phyloP scores from a whole-genome alignment of 352 stramenopile genomes.

The Globisporangium irregulare region DNA sequence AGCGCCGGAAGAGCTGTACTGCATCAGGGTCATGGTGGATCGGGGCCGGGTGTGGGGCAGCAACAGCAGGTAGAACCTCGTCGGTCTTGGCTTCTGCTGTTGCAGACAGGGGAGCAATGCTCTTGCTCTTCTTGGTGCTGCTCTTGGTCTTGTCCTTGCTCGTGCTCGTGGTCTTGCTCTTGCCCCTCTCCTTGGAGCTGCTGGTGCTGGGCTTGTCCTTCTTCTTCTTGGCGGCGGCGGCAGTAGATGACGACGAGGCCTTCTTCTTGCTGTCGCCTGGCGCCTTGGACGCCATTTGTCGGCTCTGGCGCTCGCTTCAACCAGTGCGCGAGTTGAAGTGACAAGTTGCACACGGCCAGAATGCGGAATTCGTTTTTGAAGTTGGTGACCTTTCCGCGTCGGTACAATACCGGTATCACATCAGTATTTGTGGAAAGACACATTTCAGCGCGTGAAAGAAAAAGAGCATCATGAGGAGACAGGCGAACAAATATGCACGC shows the following conservation, averaged over 20 bases:
- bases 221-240: conserved; percentile 11
- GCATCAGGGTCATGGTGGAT: conserved; percentile 48
- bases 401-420: neutral
- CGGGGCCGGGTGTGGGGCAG: neutral
- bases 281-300: neutral
- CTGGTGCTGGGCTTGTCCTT: conserved; percentile 16
- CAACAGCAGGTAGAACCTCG: neutral
- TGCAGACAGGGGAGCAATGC: conserved; percentile 15
- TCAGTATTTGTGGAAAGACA: neutral
- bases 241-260: neutral
- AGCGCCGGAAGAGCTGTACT: conserved; percentile 78
- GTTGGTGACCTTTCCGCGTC: neutral
- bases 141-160: conserved; percentile 25
- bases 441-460: no score
- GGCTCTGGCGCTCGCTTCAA: neutral
- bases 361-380: neutral
- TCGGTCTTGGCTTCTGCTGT: neutral
- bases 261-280: conserved; percentile 10
- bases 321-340: neutral
- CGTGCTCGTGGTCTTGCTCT: conserved; percentile 20
- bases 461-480: no score
- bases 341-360: neutral
- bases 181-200: neutral
- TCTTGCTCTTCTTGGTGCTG: conserved; percentile 30
- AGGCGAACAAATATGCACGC: no score